phyloP scores from a whole-genome alignment of 179 eudicot genomes.

The Silene vulgaris region DNA sequence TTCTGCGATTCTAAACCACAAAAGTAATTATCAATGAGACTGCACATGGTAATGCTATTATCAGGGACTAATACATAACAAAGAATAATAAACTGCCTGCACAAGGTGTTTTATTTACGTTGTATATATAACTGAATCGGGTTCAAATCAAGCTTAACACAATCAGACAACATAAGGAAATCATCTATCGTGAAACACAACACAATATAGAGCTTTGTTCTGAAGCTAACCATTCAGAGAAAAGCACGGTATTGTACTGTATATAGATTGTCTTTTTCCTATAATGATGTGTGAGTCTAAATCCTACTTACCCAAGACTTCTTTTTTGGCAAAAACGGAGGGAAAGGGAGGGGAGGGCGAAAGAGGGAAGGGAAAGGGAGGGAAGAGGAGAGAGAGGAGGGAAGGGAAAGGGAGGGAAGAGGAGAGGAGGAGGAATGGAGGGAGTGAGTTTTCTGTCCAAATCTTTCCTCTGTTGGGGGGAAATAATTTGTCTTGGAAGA shows the following conservation, averaged over 20 bases:
- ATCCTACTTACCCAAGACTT: not conserved
- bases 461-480: too few relatives aligned
- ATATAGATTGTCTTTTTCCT: not conserved
- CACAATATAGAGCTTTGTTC: constrained; percentile 1
- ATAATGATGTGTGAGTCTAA: not conserved
- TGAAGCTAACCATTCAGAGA: not conserved
- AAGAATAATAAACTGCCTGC: not conserved
- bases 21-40: not conserved
- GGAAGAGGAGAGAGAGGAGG: too few relatives aligned
- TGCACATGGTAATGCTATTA: not conserved
- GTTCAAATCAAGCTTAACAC: not conserved
- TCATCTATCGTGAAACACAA: not conserved
- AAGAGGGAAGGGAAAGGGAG: too few relatives aligned
- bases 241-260: not conserved
- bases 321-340: not conserved
- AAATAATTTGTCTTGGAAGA: too few relatives aligned
- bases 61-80: not conserved
- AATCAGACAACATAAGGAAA: not conserved
- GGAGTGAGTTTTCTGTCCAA: too few relatives aligned
- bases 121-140: not conserved
- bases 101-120: not conserved
- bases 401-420: too few relatives aligned
- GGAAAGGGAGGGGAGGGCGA: too few relatives aligned
- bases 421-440: too few relatives aligned
- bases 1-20: constrained; percentile 16